A percentile compares a stretch with the other conserved stretches of the same genome.
phyloP scores from a whole-genome alignment of 2,329 filamentous ascomycete genomes.

The Botrytis galanthina region DNA sequence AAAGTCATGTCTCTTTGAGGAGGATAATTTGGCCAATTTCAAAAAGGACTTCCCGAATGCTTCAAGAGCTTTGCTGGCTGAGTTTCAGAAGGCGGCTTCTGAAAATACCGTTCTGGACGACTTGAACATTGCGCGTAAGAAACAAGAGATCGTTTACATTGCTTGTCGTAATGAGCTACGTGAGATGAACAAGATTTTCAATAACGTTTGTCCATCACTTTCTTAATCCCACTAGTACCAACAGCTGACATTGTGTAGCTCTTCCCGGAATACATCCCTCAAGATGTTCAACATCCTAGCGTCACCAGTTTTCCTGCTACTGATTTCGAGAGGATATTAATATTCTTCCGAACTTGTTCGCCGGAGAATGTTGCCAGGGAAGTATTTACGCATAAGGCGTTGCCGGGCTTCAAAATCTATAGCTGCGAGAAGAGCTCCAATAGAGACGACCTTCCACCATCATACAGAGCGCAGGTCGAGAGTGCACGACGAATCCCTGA shows the following conservation, averaged over 20 bases:
- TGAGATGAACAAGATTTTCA: background rate
- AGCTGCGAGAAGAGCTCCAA: background rate
- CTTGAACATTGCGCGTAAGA: background rate
- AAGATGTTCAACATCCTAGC: background rate
- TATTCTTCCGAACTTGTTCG: background rate
- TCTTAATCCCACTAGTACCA: too few species aligned
- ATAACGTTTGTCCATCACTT: background rate
- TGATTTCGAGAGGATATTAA: background rate
- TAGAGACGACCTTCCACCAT: background rate
- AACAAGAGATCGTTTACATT: background rate
- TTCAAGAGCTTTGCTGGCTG: background rate
- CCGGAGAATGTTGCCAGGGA: background rate
- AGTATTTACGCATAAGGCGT: too few species aligned
- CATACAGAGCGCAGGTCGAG: background rate
- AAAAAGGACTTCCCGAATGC: background rate
- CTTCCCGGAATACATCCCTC: background rate
- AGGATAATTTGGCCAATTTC: background rate
- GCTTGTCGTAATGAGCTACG: background rate
- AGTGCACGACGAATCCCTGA: background rate
- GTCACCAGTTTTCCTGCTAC: background rate
- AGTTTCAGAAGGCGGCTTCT: background rate
- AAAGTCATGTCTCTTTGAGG: background rate
- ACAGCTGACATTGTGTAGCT: background rate
- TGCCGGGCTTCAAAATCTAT: background rate
- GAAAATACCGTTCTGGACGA: background rate